Base-by-base conservation (phyloP, 148 eudicot species). In the Hydrangea macrophylla region DNA sequence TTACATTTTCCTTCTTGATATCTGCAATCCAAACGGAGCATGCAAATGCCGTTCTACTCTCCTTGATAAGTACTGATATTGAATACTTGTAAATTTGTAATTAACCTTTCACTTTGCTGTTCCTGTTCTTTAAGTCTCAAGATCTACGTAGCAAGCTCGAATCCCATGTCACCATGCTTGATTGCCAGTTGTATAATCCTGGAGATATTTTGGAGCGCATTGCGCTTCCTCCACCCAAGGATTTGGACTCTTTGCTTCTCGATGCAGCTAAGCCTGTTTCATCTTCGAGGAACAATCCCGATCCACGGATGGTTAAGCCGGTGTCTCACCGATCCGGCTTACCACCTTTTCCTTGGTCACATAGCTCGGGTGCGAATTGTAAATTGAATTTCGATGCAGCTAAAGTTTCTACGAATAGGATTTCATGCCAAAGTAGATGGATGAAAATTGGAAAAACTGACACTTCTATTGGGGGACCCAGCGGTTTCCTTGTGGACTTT, bases 301-400 rank as follows among this genome's bases (percentile, higher is more conserved):
- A 90, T 71, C 73, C 78, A 42, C 90, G 89, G 67, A 33, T 69
- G 48, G 74, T 74, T 67, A 90, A 85, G 76, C 76, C 78, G 45
- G 62, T 65, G 60, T 73, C 89, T 78, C 79, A 81, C 25, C 79
- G 91, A 69, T 79, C 73, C 55, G 79, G 78, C 73, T 78, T 88
- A 70, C 83, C 97, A 28, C 86, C 88, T 62, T 89, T 89, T 78
- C 75, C 96, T 23, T 92, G 97, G 97, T 89, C 97, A 31, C 85
- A 85, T 68, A 70, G 71, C 67, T 83, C 75, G 64, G 78, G 82
- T 36, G 86, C 84, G 68, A 85, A 87, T 72, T 70, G 70, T 63
- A 92, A 89, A 78, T 78, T 87, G 68, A 81, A 72, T 68, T 35
- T 84, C 25, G 97, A 94, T 82, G 75, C 90, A 31, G 75, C 62